Percentiles rank a stretch among this genome's conserved stretches.
Evolutionary conservation across 495 filamentous ascomycete genomes (phyloP).

Genomic region (Choiromyces venosus): DNA sequence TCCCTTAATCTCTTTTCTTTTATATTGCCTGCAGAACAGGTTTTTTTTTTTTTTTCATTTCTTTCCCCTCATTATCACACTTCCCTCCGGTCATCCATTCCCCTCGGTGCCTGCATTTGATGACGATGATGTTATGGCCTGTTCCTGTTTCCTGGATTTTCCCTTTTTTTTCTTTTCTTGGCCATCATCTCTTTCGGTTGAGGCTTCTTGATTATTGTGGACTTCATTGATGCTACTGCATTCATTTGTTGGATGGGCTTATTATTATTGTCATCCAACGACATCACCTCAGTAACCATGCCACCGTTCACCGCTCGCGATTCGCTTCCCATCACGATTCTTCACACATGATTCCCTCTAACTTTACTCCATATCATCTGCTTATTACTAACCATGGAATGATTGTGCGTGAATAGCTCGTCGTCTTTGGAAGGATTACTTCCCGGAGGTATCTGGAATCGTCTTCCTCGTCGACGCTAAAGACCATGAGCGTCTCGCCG

Average conservation of each 20-base stretch:
- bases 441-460: constrained; percentile 96
- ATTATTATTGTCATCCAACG: background rate
- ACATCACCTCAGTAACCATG: background rate
- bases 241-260: background rate
- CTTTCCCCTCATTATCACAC: constrained; percentile 11
- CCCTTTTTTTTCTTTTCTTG: constrained; percentile 15
- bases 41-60: constrained; percentile 17
- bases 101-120: background rate
- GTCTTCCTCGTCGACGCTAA: constrained; percentile 98
- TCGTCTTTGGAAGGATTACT: constrained; percentile 96
- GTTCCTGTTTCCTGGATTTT: background rate
- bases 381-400: background rate
- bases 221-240: background rate
- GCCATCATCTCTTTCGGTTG: constrained; percentile 16
- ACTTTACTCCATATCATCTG: background rate
- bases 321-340: background rate
- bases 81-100: background rate
- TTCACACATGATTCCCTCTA: background rate
- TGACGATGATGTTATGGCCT: background rate
- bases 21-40: background rate
- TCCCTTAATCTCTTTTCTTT: background rate
- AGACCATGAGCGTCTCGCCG: constrained; percentile 85
- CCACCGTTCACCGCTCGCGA: background rate
- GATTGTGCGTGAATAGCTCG: constrained; percentile 56
- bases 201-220: background rate